Conservation (phyloP, 2,329 filamentous ascomycete species). For the Myriosclerotinia curreyana region DNA sequence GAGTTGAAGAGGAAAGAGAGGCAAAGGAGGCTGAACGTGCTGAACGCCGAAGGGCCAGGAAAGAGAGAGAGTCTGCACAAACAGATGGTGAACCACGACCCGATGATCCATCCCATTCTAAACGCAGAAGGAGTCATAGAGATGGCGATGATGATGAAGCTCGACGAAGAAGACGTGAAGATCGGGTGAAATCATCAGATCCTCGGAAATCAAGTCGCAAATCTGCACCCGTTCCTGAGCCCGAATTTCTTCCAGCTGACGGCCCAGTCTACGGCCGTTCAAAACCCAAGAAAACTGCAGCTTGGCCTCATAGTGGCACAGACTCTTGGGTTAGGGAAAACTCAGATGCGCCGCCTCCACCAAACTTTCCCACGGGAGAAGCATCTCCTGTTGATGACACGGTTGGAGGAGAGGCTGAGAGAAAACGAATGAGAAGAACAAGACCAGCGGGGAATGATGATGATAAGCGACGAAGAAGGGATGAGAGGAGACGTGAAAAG, state of each 20-base stretch:
- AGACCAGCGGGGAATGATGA: conserved; percentile 31
- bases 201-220: conserved; percentile 42
- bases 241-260: conserved; percentile 34
- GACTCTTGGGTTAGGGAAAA: conserved; percentile 66
- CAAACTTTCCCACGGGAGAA: conserved; percentile 38
- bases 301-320: conserved; percentile 62
- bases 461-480: conserved; percentile 35
- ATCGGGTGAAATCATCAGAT: conserved; percentile 45
- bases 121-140: conserved; percentile 49
- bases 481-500: conserved; percentile 35
- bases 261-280: conserved; percentile 35
- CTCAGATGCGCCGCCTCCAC: conserved; percentile 59
- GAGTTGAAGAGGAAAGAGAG: conserved; percentile 34
- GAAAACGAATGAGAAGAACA: conserved; percentile 33
- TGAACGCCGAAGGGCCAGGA: conserved; percentile 49
- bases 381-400: conserved; percentile 29
- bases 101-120: conserved; percentile 43
- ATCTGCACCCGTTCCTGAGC: conserved; percentile 42
- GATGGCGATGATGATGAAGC: conserved; percentile 54
- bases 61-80: conserved; percentile 43
- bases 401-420: conserved; percentile 33
- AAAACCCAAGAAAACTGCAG: conserved; percentile 38
- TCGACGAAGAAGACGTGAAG: conserved; percentile 53
- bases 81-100: conserved; percentile 46
- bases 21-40: conserved; percentile 44